These are phyloP conservation scores for Ceratocystis harringtonii DNA, from an alignment of 2,329 filamentous ascomycete genomes.

Conservation along the genomic window DNA sequence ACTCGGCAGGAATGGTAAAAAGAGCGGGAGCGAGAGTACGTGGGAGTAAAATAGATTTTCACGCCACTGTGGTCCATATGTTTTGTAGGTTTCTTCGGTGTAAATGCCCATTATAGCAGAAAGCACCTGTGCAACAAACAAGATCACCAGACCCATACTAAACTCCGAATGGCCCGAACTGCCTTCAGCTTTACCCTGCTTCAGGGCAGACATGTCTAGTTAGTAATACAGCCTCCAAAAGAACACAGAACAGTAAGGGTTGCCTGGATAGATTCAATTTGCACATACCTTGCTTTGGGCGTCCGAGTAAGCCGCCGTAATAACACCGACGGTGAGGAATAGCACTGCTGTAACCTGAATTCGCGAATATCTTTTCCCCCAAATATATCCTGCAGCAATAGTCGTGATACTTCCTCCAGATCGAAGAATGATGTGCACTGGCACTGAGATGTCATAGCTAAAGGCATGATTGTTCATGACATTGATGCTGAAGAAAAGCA, in stretches of 20 bases:
- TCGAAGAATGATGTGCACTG: slow-evolving; percentile 88
- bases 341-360: slow-evolving; percentile 70
- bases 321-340: slow-evolving; percentile 71
- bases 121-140: slow-evolving; percentile 76
- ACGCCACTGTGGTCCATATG: slow-evolving; percentile 79
- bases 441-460: slow-evolving; percentile 89
- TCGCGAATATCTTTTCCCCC: slow-evolving; percentile 68
- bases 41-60: slow-evolving; percentile 94
- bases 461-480: slow-evolving; percentile 96
- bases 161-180: slow-evolving; percentile 23
- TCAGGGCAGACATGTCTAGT: background rate
- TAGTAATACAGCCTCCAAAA: background rate
- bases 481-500: slow-evolving; percentile 86
- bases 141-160: slow-evolving; percentile 57
- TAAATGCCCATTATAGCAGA: slow-evolving; percentile 93
- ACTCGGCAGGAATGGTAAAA: slow-evolving; percentile 53
- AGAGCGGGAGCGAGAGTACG: slow-evolving; percentile 59
- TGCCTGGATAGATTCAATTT: background rate
- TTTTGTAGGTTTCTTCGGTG: slow-evolving; percentile 75
- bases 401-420: slow-evolving; percentile 94
- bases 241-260: background rate
- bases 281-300: slow-evolving; percentile 58
- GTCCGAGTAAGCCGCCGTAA: slow-evolving; percentile 81
- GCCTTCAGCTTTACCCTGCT: slow-evolving; percentile 16
- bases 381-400: slow-evolving; percentile 76